Percentiles rank a stretch among this genome's conserved stretches.
Evolutionary conservation across 441 rosid species (phyloP).

Genomic region (Biscutella auriculata): DNA sequence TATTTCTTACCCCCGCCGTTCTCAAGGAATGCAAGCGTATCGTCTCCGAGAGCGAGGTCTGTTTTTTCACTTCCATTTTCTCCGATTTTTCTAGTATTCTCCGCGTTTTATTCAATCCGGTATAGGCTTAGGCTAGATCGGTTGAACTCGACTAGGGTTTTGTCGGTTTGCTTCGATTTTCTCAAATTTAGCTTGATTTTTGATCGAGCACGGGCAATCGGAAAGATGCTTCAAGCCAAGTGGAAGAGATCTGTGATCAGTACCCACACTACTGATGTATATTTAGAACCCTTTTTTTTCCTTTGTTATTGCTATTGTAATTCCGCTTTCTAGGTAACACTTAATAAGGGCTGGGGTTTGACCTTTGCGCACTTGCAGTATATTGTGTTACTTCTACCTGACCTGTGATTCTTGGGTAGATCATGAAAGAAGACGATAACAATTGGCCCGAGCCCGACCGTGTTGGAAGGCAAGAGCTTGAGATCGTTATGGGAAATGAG

Average conservation of each 20-base stretch:
- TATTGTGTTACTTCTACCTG: too few species aligned
- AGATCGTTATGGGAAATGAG: slow-evolving; percentile 90
- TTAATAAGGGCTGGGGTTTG: too few species aligned
- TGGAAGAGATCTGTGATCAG: too few species aligned
- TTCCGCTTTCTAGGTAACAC: not conserved
- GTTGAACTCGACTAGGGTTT: slow-evolving; percentile 13
- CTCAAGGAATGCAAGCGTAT: slow-evolving; percentile 86
- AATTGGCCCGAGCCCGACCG: slow-evolving; percentile 97
- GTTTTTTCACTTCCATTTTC: not conserved
- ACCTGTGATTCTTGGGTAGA: slow-evolving; percentile 25
- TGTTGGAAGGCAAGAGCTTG: slow-evolving; percentile 85
- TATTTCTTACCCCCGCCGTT: slow-evolving; percentile 83
- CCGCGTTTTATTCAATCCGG: not conserved
- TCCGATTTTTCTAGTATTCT: not conserved
- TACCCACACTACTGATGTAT: not conserved
- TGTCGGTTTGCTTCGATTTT: not conserved
- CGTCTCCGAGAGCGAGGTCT: slow-evolving; percentile 78
- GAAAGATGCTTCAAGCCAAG: too few species aligned
- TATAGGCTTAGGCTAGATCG: too few species aligned
- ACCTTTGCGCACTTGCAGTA: too few species aligned
- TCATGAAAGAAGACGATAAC: slow-evolving; percentile 91
- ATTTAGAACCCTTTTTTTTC: not conserved
- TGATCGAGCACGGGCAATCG: too few species aligned
- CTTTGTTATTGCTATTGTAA: not conserved
- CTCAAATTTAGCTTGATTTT: not conserved